A percentile compares a stretch with the other conserved stretches of the same genome.
phyloP scores from a whole-genome alignment of 257 asterid genomes.

The Paraleonurus japonicus region DNA sequence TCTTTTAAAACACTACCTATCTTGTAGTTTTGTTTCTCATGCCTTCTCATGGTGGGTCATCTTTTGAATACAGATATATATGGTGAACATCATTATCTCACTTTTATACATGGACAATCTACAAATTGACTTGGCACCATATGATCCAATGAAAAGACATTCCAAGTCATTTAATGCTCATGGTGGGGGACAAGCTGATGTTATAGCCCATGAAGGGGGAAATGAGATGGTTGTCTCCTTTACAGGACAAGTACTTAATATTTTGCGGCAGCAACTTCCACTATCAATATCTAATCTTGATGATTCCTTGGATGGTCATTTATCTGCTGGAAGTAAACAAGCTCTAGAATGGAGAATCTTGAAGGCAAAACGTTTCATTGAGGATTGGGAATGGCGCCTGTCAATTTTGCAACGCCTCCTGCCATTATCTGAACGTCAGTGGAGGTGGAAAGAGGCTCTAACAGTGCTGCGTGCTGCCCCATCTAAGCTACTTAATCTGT shows the following conservation, averaged over 20 bases:
- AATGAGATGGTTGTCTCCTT: conserved; percentile 77
- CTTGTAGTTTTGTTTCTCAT: conserved; percentile 14
- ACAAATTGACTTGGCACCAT: conserved; percentile 49
- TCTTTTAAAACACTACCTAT: not conserved
- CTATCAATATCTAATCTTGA: conserved; percentile 63
- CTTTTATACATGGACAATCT: conserved; percentile 87
- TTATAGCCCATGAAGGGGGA: conserved; percentile 51
- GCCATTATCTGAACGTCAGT: conserved; percentile 86
- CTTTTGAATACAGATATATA: conserved; percentile 67
- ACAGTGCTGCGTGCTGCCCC: conserved; percentile 97
- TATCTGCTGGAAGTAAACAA: conserved; percentile 68
- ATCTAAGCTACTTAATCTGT: conserved; percentile 92
- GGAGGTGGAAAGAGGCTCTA: conserved; percentile 98
- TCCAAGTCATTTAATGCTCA: conserved; percentile 44
- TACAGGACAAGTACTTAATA: conserved; percentile 68
- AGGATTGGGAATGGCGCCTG: conserved; percentile 99
- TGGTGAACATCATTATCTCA: conserved; percentile 81
- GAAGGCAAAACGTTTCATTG: conserved; percentile 73
- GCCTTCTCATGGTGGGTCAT: conserved; percentile 23
- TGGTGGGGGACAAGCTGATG: conserved; percentile 45
- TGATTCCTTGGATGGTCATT: conserved; percentile 42
- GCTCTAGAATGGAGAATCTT: conserved; percentile 84
- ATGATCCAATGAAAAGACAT: conserved; percentile 46
- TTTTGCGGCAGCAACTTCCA: conserved; percentile 77
- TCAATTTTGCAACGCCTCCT: conserved; percentile 88